Evolutionary conservation across 768 basidiomycete species (phyloP), one percentile per base, ranked within the genome.

Genomic region (Paxillus rubicundulus): DNA sequence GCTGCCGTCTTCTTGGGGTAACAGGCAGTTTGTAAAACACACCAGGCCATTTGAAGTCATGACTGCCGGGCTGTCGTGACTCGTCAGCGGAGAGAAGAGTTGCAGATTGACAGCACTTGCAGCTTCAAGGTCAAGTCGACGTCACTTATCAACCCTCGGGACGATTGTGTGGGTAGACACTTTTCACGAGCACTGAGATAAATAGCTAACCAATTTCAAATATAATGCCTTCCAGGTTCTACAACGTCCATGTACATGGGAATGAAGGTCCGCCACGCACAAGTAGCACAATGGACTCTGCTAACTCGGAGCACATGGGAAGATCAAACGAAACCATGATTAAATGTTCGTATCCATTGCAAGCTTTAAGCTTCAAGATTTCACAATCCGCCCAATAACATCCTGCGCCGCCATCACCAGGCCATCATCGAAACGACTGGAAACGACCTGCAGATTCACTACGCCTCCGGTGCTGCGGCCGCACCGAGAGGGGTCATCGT

Each of bases 1-100:
- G 46, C 76, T 81, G 16, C 92, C 92, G 62, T 93, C 89, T 65
- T 93, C 90, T 50, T 77, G 80, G 1, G 87, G 84, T 21, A 95
- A 75, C 50, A 87, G 69, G 60, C 92, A 92, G 69, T 94, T 93
- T 36, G 92, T 93, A 71, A 94, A 92, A 70, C 92, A 89, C 46
- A 92, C 72, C 21, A 93, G 77, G 42, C 81, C 82, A 68, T 91
- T 90, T n/a, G 59, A 38, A 18, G 47, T 21, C 33, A 33, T 33
- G 33, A 33, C 33, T 10, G 5, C 5, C 10, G 30, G 9, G 30
- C 9, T 30, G 30, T 30, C 30, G 30, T 30, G 7, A 24, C 24
- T 24, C 30, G 30, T 32, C 30, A 12, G 13, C 9, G 33, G 14
- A 12, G 32, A 33, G 12, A 9, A 13, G 33, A n/a, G n/a, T n/a